phyloP scores from a whole-genome alignment of 2,329 filamentous ascomycete species.

The Phialophora tarda region DNA sequence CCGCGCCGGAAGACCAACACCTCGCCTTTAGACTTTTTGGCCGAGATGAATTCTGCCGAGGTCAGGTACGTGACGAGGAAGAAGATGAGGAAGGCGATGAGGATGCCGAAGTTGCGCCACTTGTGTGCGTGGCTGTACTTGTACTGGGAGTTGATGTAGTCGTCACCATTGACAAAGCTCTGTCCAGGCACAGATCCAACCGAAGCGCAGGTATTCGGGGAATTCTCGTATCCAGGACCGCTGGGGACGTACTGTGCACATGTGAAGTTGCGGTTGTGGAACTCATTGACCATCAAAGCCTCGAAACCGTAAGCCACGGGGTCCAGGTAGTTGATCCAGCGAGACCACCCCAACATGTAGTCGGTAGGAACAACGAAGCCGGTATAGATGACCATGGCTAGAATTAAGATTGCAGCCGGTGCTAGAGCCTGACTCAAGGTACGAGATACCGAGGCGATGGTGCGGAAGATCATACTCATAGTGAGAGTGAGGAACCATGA shows the following conservation, averaged over 20 bases:
- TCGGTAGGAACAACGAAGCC: slow-evolving; percentile 68
- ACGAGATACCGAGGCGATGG: slow-evolving; percentile 74
- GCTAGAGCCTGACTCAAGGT: slow-evolving; percentile 69
- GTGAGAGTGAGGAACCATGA: slow-evolving; percentile 64
- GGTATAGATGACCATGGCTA: slow-evolving; percentile 69
- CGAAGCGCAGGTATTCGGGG: slow-evolving; percentile 58
- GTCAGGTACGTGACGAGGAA: slow-evolving; percentile 67
- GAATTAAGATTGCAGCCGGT: slow-evolving; percentile 58
- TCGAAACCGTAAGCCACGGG: slow-evolving; percentile 71
- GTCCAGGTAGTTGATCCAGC: slow-evolving; percentile 71
- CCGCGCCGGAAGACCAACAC: slow-evolving; percentile 75
- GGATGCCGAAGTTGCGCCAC: slow-evolving; percentile 74
- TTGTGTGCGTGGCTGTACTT: slow-evolving; percentile 64
- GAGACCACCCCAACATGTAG: slow-evolving; percentile 67
- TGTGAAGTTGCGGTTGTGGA: slow-evolving; percentile 61
- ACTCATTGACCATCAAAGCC: slow-evolving; percentile 62
- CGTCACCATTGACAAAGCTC: slow-evolving; percentile 61
- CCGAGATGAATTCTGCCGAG: slow-evolving; percentile 66
- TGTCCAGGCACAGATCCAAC: slow-evolving; percentile 63
- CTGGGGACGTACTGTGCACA: slow-evolving; percentile 60
- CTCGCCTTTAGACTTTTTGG: slow-evolving; percentile 76
- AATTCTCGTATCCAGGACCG: slow-evolving; percentile 66
- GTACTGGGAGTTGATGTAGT: slow-evolving; percentile 62
- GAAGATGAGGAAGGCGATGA: slow-evolving; percentile 68
- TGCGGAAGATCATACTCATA: slow-evolving; percentile 60